These are phyloP conservation scores for Trichophyton rubrum DNA, from an alignment of 2,329 filamentous ascomycete genomes.

Conservation along the genomic window DNA sequence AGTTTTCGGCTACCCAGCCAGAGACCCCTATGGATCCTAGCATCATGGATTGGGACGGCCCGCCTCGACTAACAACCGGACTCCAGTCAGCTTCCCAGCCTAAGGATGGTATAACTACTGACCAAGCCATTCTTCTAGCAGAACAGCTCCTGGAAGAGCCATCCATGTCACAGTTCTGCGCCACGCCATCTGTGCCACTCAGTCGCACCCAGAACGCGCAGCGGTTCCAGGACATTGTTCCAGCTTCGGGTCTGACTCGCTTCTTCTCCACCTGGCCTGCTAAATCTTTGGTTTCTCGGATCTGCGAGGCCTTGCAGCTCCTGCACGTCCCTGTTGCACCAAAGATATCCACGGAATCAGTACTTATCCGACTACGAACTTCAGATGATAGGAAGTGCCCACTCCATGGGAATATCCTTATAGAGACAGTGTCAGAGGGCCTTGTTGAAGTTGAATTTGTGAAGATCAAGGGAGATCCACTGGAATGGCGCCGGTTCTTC, in stretches of 20 bases:
- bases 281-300: conserved; percentile 61
- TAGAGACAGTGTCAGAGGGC: conserved; percentile 40
- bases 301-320: conserved; percentile 69
- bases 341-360: conserved; percentile 37
- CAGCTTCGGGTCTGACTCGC: conserved; percentile 71
- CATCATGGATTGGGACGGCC: conserved; percentile 79
- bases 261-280: conserved; percentile 80
- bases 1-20: conserved; percentile 72
- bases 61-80: conserved; percentile 42
- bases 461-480: conserved; percentile 87
- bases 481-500: conserved; percentile 95
- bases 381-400: conserved; percentile 41
- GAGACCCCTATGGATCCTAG: conserved; percentile 62
- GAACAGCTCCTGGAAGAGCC: conserved; percentile 73
- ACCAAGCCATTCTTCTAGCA: conserved; percentile 34
- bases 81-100: conserved; percentile 39
- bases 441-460: conserved; percentile 79
- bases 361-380: conserved; percentile 59
- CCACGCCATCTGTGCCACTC: conserved; percentile 63
- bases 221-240: conserved; percentile 81
- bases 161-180: conserved; percentile 69
- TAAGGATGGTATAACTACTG: conserved; percentile 21
- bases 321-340: conserved; percentile 60
- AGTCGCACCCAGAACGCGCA: conserved; percentile 81
- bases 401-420: conserved; percentile 33